Evolutionary conservation across 352 stramenopile species (phyloP).

Genomic region (Pythium utonaiense): DNA sequence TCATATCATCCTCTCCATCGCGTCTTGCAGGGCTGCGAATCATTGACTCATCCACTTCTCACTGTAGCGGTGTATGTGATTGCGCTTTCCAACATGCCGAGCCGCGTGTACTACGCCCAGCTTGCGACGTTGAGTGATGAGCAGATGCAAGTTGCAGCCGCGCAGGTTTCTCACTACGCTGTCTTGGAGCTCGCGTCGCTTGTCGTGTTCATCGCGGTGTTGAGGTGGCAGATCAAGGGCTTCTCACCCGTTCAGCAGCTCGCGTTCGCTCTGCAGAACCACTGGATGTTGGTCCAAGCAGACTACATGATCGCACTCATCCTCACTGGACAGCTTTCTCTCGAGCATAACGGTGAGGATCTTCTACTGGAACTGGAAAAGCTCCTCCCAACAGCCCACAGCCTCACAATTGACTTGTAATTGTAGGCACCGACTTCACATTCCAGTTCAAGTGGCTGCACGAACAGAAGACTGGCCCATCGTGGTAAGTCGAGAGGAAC

Average conservation of each 20-base stretch:
- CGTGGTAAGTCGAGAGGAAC: no score
- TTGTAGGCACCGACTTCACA: not conserved
- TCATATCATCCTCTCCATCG: no score
- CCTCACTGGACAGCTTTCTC: not conserved
- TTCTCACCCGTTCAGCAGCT: not conserved
- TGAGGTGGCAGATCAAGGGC: not conserved
- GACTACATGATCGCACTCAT: not conserved
- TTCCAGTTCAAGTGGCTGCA: constrained; percentile 1
- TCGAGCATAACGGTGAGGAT: not conserved
- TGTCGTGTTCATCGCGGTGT: not conserved
- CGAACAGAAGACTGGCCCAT: no score
- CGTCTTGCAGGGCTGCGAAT: no score
- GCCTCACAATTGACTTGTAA: not conserved
- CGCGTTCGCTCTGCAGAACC: not conserved
- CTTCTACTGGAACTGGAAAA: no score
- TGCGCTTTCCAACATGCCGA: not conserved
- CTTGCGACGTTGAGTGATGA: not conserved
- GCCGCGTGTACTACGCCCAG: not conserved
- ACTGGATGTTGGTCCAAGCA: not conserved
- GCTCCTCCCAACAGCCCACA: no score
- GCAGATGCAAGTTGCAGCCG: not conserved
- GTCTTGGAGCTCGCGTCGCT: not conserved
- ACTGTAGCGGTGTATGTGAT: not conserved
- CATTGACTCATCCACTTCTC: no score
- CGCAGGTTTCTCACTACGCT: not conserved